Evolutionary conservation across 2,329 filamentous ascomycete species (phyloP).

Genomic region (Penicillium sp.): DNA sequence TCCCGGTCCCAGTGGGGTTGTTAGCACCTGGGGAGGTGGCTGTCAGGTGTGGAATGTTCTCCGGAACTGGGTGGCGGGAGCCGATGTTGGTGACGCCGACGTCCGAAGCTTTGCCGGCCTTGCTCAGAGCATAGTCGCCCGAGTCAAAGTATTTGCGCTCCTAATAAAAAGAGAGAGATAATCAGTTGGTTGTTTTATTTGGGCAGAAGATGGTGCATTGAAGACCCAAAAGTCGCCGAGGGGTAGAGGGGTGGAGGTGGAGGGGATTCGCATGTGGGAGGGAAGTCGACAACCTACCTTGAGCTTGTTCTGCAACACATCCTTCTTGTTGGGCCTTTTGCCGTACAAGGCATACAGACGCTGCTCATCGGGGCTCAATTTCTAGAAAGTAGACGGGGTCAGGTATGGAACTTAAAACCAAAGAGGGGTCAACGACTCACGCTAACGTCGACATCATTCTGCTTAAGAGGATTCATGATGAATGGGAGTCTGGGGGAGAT

Average conservation of each 20-base stretch:
- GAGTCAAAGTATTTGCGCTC: constrained; percentile 99
- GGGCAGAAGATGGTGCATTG: not conserved
- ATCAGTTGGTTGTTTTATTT: not conserved
- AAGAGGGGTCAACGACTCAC: constrained; percentile 57
- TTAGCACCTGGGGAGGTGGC: constrained; percentile 56
- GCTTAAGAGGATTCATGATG: constrained; percentile 92
- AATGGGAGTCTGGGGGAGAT: not conserved
- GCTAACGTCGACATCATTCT: constrained; percentile 97
- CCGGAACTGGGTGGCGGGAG: constrained; percentile 88
- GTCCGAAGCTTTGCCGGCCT: constrained; percentile 93
- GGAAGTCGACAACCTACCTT: constrained; percentile 55
- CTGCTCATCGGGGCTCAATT: constrained; percentile 91
- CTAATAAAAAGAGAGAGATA: constrained; percentile 34
- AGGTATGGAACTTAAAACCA: not conserved
- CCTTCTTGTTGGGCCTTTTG: constrained; percentile 94
- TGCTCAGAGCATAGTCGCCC: constrained; percentile 93
- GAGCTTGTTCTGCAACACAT: constrained; percentile 95
- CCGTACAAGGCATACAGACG: constrained; percentile 95
- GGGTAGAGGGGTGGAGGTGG: not conserved
- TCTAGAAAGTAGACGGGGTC: constrained; percentile 54
- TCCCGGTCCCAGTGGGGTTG: constrained; percentile 33
- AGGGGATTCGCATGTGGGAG: not conserved
- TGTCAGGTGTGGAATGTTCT: constrained; percentile 89
- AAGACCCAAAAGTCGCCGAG: not conserved
- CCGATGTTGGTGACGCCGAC: constrained; percentile 92